These are phyloP conservation scores for Phoma sp. DNA, from an alignment of 2,329 filamentous ascomycete species.

Conservation along the genomic window DNA sequence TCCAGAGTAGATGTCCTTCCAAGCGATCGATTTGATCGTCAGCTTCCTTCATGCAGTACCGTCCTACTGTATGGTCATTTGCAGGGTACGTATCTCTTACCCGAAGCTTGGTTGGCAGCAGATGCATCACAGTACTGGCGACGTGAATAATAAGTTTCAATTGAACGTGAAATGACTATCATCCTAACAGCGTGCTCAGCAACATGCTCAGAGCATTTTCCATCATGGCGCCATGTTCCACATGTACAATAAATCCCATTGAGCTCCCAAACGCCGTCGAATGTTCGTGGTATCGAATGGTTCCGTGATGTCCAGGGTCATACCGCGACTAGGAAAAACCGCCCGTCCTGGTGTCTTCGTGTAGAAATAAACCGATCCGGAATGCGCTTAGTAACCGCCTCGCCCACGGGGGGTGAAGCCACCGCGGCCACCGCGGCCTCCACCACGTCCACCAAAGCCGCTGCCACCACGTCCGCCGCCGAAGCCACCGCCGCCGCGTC, in stretches of 20 bases:
- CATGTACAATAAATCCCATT: slow-evolving; percentile 32
- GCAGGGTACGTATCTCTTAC: no score
- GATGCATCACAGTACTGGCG: neutral
- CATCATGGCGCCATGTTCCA: slow-evolving; percentile 33
- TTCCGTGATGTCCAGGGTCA: slow-evolving; percentile 29
- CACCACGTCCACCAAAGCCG: slow-evolving; percentile 37
- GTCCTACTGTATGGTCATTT: no score
- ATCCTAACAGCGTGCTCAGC: slow-evolving; percentile 16
- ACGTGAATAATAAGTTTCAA: slow-evolving; percentile 12
- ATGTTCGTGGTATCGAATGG: slow-evolving; percentile 43
- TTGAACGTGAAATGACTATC: slow-evolving; percentile 19
- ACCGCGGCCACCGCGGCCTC: slow-evolving; percentile 28
- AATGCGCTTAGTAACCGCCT: slow-evolving; percentile 38
- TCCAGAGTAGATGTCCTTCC: no score
- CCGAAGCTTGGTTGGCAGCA: no score
- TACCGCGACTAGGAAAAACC: slow-evolving; percentile 25
- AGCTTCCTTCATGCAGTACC: no score
- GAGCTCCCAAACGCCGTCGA: slow-evolving; percentile 42
- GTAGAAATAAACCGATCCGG: slow-evolving; percentile 13
- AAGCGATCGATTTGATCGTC: no score
- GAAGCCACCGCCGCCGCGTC: slow-evolving; percentile 46
- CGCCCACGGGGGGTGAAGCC: slow-evolving; percentile 38
- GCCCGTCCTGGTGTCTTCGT: slow-evolving; percentile 20
- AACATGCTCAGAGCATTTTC: slow-evolving; percentile 13
- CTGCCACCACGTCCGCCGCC: slow-evolving; percentile 46